phyloP scores from a whole-genome alignment of 2,329 filamentous ascomycete genomes.

The Calonectria crousiana region DNA sequence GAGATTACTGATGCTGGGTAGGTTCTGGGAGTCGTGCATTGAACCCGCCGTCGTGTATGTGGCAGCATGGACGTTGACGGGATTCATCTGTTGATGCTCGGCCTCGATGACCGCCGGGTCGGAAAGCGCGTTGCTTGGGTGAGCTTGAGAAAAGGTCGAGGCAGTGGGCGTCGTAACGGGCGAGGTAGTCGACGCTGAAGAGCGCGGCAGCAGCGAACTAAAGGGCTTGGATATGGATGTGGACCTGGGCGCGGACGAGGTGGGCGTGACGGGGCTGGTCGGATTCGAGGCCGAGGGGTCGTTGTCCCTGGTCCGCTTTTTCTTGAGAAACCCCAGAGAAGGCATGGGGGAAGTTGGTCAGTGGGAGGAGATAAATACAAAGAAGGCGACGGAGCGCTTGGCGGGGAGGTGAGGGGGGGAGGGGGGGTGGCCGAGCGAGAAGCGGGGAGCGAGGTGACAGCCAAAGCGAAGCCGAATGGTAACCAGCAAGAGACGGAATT shows the following conservation, averaged over 20 bases:
- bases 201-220: constrained; percentile 52
- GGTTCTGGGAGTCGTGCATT: constrained; percentile 71
- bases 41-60: constrained; percentile 42
- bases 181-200: constrained; percentile 47
- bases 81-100: constrained; percentile 44
- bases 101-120: constrained; percentile 35
- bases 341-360: constrained; percentile 73
- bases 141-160: constrained; percentile 29
- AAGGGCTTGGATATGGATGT: constrained; percentile 62
- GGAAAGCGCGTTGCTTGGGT: constrained; percentile 35
- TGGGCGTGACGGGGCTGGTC: constrained; percentile 72
- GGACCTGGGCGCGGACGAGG: constrained; percentile 57
- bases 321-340: constrained; percentile 96
- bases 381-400: constrained; percentile 10
- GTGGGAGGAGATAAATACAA: constrained; percentile 2
- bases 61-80: constrained; percentile 44
- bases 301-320: constrained; percentile 97
- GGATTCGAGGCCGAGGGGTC: constrained; percentile 76
- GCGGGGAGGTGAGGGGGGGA: constrained; percentile 34
- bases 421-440: constrained; percentile 29
- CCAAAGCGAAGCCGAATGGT: constrained; percentile 15
- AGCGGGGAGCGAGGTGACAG: constrained; percentile 14
- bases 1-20: constrained; percentile 85
- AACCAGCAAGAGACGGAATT: constrained; percentile 31
- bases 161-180: constrained; percentile 36